Percentiles rank a stretch among this genome's conserved stretches.
These are phyloP conservation scores for Chenopodium berlandieri DNA, from an alignment of 148 eudicot species.

Conservation along the genomic window DNA sequence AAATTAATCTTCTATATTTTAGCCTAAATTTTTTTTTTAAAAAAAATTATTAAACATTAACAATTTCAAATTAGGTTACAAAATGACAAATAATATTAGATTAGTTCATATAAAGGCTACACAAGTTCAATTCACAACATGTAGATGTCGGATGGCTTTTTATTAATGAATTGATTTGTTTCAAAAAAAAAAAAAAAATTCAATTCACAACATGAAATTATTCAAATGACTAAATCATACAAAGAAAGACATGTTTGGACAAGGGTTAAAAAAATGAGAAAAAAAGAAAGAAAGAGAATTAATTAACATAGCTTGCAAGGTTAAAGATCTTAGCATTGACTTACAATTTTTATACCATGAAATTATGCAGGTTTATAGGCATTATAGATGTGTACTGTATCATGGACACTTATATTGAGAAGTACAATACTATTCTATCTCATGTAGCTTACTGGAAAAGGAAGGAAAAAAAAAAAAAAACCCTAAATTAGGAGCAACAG, in stretches of 20 bases:
- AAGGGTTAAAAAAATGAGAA: background rate
- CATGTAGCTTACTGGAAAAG: too few relatives aligned
- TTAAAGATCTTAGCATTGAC: background rate
- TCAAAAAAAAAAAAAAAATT: too few relatives aligned
- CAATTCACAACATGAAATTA: background rate
- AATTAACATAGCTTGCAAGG: background rate
- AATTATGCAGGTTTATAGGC: background rate
- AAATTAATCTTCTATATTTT: too few relatives aligned
- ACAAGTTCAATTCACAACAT: background rate
- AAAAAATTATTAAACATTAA: too few relatives aligned
- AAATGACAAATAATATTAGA: background rate
- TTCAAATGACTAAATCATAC: background rate
- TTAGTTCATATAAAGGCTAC: background rate
- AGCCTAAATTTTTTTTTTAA: too few relatives aligned
- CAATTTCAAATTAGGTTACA: background rate
- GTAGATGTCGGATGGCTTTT: too few relatives aligned
- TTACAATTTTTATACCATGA: background rate
- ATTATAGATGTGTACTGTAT: background rate
- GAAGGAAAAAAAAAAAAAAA: background rate
- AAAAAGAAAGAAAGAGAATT: background rate
- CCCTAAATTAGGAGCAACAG: too few relatives aligned
- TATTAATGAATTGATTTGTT: too few relatives aligned
- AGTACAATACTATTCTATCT: background rate
- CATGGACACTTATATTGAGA: background rate
- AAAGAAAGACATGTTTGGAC: too few relatives aligned